Conservation (phyloP, 2,329 filamentous ascomycete genomes). For the Simplicillium aogashimaense region DNA sequence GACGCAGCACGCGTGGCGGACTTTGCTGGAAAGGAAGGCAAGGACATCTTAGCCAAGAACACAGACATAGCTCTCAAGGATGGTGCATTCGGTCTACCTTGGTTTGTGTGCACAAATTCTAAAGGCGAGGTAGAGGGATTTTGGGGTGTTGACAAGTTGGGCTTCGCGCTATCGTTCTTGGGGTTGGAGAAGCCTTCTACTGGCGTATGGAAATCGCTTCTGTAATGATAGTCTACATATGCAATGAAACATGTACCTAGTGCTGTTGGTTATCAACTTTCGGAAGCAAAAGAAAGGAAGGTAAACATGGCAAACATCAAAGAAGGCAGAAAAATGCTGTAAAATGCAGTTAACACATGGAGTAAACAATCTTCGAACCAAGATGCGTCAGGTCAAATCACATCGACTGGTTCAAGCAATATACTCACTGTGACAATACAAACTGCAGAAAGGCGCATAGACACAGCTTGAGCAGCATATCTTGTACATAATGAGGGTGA, state of each 20-base stretch:
- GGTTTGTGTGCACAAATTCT: slow-evolving; percentile 23
- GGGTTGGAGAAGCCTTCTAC: slow-evolving; percentile 15
- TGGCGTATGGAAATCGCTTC: slow-evolving; percentile 21
- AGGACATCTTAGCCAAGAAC: slow-evolving; percentile 18
- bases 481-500: too few species aligned
- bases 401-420: too few species aligned
- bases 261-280: neutral
- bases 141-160: slow-evolving; percentile 29
- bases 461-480: too few species aligned
- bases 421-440: too few species aligned
- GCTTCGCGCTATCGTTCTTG: slow-evolving; percentile 23
- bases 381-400: too few species aligned
- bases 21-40: slow-evolving; percentile 16
- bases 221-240: slow-evolving; percentile 11
- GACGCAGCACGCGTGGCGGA: slow-evolving; percentile 17
- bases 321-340: too few species aligned
- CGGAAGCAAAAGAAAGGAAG: too few species aligned
- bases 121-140: slow-evolving; percentile 22
- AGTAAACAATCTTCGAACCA: too few species aligned
- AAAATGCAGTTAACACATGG: too few species aligned
- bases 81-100: slow-evolving; percentile 27
- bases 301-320: too few species aligned
- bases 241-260: neutral
- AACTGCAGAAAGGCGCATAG: too few species aligned
- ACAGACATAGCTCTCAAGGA: slow-evolving; percentile 23